Evolutionary conservation across 352 stramenopile species (phyloP), one percentile per base, ranked within the genome.

Genomic region (Pythium guiyangense): DNA sequence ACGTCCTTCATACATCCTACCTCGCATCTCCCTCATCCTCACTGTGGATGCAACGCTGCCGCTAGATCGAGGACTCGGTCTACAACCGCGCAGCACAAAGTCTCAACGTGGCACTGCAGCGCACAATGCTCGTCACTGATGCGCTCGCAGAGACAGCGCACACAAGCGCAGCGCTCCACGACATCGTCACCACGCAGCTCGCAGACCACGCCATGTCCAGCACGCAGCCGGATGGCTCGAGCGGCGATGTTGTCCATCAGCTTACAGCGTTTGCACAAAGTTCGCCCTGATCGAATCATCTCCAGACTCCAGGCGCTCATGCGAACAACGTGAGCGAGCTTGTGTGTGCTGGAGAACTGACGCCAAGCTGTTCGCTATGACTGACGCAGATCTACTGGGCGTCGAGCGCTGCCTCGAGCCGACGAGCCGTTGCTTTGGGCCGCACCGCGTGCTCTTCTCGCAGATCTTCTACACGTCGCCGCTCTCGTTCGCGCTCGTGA

Each of bases 401-500:
- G 31, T 35, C 31, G 31, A 35, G 31, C 31, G 31, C 31, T 35
- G 31, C 11, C 31, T 35, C 31, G 31, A 35, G 9, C 31, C 11
- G 11, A 46, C 64, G 35, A 52, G 58, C 0, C 62, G 68, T 3
- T 66, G 63, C 53, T 91, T 88, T 54, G 78, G 78, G 2, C 60
- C 71, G 27, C 71, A 77, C 44, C 64, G 66, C 9, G 68, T 94
- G 5, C 37, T 60, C 3, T 46, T 62, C 22, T 68, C 66, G 5
- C 70, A 92, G 58, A 50, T 92, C 1, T 92, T 92, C 55, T 79
- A 79, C 55, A 59, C 87, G 50, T 81, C 72, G 5, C 10, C 57
- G 6, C 56, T 78, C 11, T 88, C 75, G 3, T 84, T 85, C 35
- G 89, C 81, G 29, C 79, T 98, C 64, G 92, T 98, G 26, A 98